Conservation (phyloP, 768 basidiomycete species). For the Candolleomyces efflorescens region DNA sequence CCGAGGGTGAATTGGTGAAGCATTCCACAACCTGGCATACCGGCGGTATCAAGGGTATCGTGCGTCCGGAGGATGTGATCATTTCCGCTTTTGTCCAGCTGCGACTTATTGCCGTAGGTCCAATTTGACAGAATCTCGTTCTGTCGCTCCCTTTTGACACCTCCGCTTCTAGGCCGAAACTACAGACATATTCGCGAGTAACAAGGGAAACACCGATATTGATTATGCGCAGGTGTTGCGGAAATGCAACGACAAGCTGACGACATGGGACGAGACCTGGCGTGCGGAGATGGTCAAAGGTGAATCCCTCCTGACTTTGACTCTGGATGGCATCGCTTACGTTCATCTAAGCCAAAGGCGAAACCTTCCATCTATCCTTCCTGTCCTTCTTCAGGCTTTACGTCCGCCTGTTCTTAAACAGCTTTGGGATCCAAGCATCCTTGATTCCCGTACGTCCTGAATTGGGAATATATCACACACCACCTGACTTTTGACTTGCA, state of each 20-base stretch:
- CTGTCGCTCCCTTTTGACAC: constrained; percentile 1
- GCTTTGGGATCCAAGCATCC: constrained; percentile 70
- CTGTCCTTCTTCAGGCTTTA: constrained; percentile 74
- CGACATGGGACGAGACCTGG: constrained; percentile 72
- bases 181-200: constrained; percentile 65
- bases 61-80: constrained; percentile 77
- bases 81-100: constrained; percentile 74
- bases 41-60: constrained; percentile 40
- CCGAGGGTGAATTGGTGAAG: constrained; percentile 77
- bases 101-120: constrained; percentile 72
- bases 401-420: constrained; percentile 79
- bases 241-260: constrained; percentile 68
- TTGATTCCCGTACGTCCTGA: constrained; percentile 46
- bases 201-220: constrained; percentile 51
- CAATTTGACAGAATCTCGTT: neutral
- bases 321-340: constrained; percentile 6
- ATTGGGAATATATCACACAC: neutral
- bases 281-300: constrained; percentile 68
- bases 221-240: constrained; percentile 71
- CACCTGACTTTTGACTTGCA: constrained; percentile 20
- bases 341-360: constrained; percentile 54
- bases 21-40: constrained; percentile 71
- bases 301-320: constrained; percentile 22
- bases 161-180: constrained; percentile 57
- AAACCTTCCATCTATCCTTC: constrained; percentile 72